Evolutionary conservation across 306 rosid genomes (phyloP).

Genomic region (Cucurbita argyrosperma): DNA sequence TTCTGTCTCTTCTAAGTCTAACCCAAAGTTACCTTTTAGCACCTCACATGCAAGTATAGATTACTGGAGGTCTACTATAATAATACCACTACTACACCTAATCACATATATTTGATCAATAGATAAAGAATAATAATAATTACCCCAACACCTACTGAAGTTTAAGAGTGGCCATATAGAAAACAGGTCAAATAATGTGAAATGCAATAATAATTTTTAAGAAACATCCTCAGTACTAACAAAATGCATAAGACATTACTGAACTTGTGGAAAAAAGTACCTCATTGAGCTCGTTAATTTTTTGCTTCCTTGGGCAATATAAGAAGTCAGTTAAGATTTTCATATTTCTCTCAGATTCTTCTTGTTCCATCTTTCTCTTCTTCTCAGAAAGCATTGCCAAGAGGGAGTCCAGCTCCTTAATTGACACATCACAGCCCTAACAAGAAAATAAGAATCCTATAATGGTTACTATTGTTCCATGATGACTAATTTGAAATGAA

Average conservation of each 20-base stretch:
- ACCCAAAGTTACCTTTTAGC: not conserved
- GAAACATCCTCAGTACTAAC: not conserved
- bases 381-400: constrained; percentile 66
- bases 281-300: constrained; percentile 74
- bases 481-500: not conserved
- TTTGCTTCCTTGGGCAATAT: constrained; percentile 77
- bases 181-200: not conserved
- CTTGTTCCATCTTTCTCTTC: constrained; percentile 97
- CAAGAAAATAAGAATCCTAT: not conserved
- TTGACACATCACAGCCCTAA: constrained; percentile 85
- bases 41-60: not conserved
- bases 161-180: not conserved
- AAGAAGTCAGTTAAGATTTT: constrained; percentile 78
- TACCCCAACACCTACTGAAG: not conserved
- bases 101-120: not conserved
- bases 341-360: constrained; percentile 94
- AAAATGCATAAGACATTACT: not conserved
- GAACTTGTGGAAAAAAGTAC: constrained; percentile 15
- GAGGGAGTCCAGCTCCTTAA: constrained; percentile 76
- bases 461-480: not conserved
- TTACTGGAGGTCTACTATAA: not conserved
- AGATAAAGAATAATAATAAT: not conserved
- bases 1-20: not conserved
- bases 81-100: not conserved
- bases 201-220: not conserved